Evolutionary conservation across 2,329 filamentous ascomycete species (phyloP), one percentile per base, ranked within the genome.

Genomic region (Blastomyces parvus): DNA sequence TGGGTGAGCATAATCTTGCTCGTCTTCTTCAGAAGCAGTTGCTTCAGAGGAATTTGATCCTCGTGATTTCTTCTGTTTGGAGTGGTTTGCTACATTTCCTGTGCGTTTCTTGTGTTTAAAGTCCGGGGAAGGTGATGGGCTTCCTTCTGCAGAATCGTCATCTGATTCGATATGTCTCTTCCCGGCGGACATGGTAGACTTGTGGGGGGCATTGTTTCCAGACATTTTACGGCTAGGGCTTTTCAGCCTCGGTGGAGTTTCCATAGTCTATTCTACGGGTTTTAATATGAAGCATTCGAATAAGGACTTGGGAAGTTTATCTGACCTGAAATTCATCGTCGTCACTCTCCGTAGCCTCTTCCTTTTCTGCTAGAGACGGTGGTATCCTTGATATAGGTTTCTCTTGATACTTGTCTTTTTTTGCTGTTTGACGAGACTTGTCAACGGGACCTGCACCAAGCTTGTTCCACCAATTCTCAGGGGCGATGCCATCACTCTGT

Each of bases 1-100:
- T 42, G 53, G 58, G 36, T 19, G 65, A 30, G 27, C 25, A 33
- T 62, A 46, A n/a, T 27, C n/a, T 46, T 46, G 30, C 25, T 66
- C 63, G 13, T 38, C 33, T 44, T 55, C 33, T 36, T 67, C 63
- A 33, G 66, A 66, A 19, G 60, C 62, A 53, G 63, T 67, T 36
- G 62, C 59, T 25, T 62, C 46, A 19, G 60, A 19, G 7, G 58
- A 59, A 25, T 52, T 33, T 25, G 22, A 14, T 9, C 11, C 30
- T 14, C 33, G 11, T 36, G 25, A 44, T 38, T 64, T 62, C 13
- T 44, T 59, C 11, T 59, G 11, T 27, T 42, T 36, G 52, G 27
- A 11, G 30, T 36, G 27, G 30, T 13, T 4, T n/a, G 14, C 30
- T 13, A 25, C n/a, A 13, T 36, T 3, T 27, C n/a, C n/a, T 40